These are phyloP conservation scores for Scheffersomyces stambukii DNA, from an alignment of 1,139 yeast species.

Conservation along the genomic window DNA sequence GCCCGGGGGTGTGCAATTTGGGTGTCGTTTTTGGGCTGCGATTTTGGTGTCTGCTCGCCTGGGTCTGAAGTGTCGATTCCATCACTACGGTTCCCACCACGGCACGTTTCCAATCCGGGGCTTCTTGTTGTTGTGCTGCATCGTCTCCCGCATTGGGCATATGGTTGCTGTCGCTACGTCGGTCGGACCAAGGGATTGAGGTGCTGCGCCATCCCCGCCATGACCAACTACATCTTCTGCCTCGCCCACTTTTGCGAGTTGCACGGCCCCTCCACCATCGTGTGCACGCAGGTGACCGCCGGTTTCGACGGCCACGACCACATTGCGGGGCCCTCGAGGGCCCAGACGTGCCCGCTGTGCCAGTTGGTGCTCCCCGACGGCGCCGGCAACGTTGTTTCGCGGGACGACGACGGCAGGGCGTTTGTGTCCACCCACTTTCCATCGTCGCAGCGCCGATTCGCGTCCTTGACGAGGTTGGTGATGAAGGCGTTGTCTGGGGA, in stretches of 20 bases:
- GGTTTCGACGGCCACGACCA: slow-evolving; percentile 10
- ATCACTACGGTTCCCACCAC: too few species aligned
- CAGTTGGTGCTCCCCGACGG: slow-evolving; percentile 45
- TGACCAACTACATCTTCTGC: slow-evolving; percentile 43
- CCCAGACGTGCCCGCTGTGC: slow-evolving; percentile 58
- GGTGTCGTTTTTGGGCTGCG: too few species aligned
- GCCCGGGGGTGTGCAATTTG: too few species aligned
- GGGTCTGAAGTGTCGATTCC: too few species aligned
- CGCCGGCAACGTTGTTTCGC: slow-evolving; percentile 25
- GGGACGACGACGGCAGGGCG: slow-evolving; percentile 11
- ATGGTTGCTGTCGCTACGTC: too few species aligned
- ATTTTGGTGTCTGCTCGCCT: too few species aligned
- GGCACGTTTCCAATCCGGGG: too few species aligned
- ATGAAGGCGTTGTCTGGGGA: slow-evolving; percentile 71
- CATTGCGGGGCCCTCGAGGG: slow-evolving; percentile 23
- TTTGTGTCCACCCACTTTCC: slow-evolving; percentile 63
- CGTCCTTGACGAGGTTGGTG: slow-evolving; percentile 56
- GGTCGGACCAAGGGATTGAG: too few species aligned
- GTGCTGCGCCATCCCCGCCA: slow-evolving; percentile 5
- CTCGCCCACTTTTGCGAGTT: slow-evolving; percentile 82
- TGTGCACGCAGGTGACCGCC: slow-evolving; percentile 55
- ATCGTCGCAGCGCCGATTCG: slow-evolving; percentile 45
- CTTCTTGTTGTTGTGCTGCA: too few species aligned
- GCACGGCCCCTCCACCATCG: slow-evolving; percentile 77
- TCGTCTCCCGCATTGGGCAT: too few species aligned